A percentile compares a stretch with the other conserved stretches of the same genome.
These are phyloP conservation scores for Nyssa sinensis DNA, from an alignment of 148 eudicot species.

Conservation along the genomic window DNA sequence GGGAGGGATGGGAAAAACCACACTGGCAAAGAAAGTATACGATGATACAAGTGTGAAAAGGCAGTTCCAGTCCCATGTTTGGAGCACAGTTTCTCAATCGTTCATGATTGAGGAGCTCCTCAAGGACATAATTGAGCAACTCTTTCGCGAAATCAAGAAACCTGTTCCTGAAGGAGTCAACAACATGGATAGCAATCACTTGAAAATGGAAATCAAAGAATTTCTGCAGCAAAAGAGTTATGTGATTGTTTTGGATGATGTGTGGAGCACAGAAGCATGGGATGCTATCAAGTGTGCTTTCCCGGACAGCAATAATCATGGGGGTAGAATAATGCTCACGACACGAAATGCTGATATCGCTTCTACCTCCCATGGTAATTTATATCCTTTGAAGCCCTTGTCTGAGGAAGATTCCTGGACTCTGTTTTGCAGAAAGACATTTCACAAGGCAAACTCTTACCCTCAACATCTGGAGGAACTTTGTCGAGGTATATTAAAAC, in stretches of 20 bases:
- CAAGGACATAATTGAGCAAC: neutral
- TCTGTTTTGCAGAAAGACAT: neutral
- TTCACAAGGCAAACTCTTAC: neutral
- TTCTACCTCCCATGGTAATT: neutral
- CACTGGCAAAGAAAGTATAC: constrained; percentile 15
- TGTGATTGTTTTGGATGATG: neutral
- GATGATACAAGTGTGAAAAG: neutral
- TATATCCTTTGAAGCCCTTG: neutral
- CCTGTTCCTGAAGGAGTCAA: neutral
- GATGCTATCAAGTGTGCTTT: neutral
- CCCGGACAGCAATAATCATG: neutral
- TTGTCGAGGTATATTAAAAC: too few species aligned
- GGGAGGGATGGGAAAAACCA: constrained; percentile 18
- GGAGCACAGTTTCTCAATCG: constrained; percentile 13
- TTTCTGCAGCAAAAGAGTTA: neutral
- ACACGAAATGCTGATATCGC: neutral
- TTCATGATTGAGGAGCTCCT: neutral
- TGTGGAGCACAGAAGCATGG: neutral
- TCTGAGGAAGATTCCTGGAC: neutral
- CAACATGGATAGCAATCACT: neutral
- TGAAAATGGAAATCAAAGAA: neutral
- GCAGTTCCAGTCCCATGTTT: neutral
- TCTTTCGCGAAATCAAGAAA: neutral
- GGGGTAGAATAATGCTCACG: neutral
- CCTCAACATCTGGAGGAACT: neutral